A percentile compares a stretch with the other conserved stretches of the same genome.
These are phyloP conservation scores for Emergomyces africanus DNA, from an alignment of 2,329 filamentous ascomycete genomes.

Conservation along the genomic window DNA sequence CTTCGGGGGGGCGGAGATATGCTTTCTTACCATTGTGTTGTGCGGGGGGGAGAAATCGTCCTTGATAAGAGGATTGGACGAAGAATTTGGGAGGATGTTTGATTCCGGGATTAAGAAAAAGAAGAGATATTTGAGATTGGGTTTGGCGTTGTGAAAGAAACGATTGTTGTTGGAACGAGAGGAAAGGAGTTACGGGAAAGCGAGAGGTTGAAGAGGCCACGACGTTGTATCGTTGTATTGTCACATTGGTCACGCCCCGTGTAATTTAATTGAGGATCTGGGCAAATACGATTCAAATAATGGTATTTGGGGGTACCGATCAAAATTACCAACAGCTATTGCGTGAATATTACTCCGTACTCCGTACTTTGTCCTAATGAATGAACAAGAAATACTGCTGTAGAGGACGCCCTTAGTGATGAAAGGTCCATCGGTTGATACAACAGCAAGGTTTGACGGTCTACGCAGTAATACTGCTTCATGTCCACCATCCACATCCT, in stretches of 20 bases:
- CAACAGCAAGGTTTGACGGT: too few species aligned
- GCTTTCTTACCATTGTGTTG: constrained; percentile 8
- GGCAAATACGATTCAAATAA: not conserved
- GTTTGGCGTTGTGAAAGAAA: not conserved
- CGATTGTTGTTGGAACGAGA: not conserved
- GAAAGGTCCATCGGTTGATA: too few species aligned
- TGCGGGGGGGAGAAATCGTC: not conserved
- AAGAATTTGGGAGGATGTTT: not conserved
- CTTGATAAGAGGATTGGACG: not conserved
- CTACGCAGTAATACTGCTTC: too few species aligned
- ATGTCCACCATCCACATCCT: too few species aligned
- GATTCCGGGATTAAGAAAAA: not conserved
- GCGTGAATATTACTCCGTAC: too few species aligned
- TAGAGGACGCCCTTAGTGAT: too few species aligned
- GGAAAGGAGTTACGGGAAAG: not conserved
- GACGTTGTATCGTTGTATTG: constrained; percentile 4
- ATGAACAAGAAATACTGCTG: too few species aligned
- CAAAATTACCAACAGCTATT: not conserved
- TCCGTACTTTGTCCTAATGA: too few species aligned
- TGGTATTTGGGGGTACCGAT: not conserved
- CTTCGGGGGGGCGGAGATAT: not conserved
- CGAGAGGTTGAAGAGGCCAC: constrained; percentile 7
- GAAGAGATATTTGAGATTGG: not conserved
- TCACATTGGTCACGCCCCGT: not conserved
- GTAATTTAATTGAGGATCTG: not conserved